Percentiles rank a stretch among this genome's conserved stretches.
These are phyloP conservation scores for Saccharomyces mikatae DNA, from an alignment of 805 yeast genomes.

Conservation along the genomic window DNA sequence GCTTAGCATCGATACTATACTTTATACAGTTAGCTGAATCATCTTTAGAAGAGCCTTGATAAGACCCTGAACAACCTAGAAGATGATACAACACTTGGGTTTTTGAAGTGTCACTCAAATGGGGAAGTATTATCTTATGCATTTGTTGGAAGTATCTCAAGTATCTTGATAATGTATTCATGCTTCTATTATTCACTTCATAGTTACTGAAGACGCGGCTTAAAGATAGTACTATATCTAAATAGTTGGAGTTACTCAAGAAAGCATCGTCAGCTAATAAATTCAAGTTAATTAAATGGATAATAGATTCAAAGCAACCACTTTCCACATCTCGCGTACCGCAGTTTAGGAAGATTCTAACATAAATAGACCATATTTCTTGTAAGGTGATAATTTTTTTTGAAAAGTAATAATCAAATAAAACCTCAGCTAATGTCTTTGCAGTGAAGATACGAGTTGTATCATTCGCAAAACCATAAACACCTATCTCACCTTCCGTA, in stretches of 20 bases:
- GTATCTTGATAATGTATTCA: constrained; percentile 18
- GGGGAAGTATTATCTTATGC: constrained; percentile 18
- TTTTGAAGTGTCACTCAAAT: constrained; percentile 31
- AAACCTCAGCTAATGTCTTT: constrained; percentile 30
- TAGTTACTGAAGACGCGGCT: constrained; percentile 24
- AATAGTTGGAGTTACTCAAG: constrained; percentile 22
- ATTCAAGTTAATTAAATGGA: constrained; percentile 29
- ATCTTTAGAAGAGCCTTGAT: background rate
- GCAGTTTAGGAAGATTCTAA: constrained; percentile 13
- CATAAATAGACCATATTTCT: constrained; percentile 17
- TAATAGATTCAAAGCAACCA: constrained; percentile 32
- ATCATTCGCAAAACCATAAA: constrained; percentile 25
- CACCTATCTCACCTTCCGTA: constrained; percentile 20
- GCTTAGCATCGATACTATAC: constrained; percentile 4
- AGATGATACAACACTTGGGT: constrained; percentile 25
- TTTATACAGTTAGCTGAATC: background rate
- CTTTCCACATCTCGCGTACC: constrained; percentile 21
- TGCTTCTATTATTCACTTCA: constrained; percentile 9
- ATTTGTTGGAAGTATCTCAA: constrained; percentile 18
- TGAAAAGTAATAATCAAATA: constrained; percentile 22
- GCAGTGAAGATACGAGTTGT: constrained; percentile 25
- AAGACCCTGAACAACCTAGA: constrained; percentile 2
- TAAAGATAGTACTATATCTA: constrained; percentile 19
- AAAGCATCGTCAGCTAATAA: constrained; percentile 22
- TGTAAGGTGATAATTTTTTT: constrained; percentile 14